Evolutionary conservation across 2,329 filamentous ascomycete genomes (phyloP).

Genomic region (Bipolaris zeicola): DNA sequence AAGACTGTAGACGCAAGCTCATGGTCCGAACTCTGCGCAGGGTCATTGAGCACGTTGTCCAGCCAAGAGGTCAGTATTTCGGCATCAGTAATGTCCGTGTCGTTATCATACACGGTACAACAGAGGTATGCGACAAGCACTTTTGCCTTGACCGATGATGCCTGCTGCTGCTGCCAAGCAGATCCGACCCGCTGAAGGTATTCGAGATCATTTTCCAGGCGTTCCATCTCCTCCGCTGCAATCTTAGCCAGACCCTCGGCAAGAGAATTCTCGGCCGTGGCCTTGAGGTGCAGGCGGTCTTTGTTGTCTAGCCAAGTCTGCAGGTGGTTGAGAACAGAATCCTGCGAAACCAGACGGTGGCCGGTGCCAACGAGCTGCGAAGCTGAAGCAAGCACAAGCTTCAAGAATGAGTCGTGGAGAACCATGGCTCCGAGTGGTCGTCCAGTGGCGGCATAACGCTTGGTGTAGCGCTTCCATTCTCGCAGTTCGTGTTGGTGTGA

Average conservation of each 20-base stretch:
- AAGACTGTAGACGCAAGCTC: constrained; percentile 78
- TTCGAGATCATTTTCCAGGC: constrained; percentile 86
- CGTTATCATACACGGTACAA: constrained; percentile 81
- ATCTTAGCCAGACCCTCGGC: constrained; percentile 69
- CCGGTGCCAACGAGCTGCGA: constrained; percentile 70
- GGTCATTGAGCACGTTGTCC: constrained; percentile 78
- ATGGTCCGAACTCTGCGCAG: constrained; percentile 80
- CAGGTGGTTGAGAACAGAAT: constrained; percentile 75
- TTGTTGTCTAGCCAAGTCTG: constrained; percentile 26
- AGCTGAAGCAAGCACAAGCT: constrained; percentile 77
- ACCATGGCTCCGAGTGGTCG: constrained; percentile 90
- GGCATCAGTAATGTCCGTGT: constrained; percentile 68
- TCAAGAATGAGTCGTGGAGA: constrained; percentile 85
- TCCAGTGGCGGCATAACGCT: constrained; percentile 78
- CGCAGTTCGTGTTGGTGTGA: constrained; percentile 68
- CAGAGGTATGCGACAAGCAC: constrained; percentile 84
- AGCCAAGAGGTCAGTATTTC: constrained; percentile 84
- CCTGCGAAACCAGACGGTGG: constrained; percentile 62
- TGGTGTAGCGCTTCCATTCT: constrained; percentile 87
- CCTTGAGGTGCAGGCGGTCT: constrained; percentile 20
- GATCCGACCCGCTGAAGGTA: constrained; percentile 82
- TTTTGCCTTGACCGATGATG: constrained; percentile 82
- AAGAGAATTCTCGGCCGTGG: constrained; percentile 39
- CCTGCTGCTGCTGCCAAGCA: constrained; percentile 82
- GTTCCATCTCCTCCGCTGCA: constrained; percentile 80